Evolutionary conservation across 2,329 filamentous ascomycete species (phyloP).

Genomic region (Colletotrichum kahawae): DNA sequence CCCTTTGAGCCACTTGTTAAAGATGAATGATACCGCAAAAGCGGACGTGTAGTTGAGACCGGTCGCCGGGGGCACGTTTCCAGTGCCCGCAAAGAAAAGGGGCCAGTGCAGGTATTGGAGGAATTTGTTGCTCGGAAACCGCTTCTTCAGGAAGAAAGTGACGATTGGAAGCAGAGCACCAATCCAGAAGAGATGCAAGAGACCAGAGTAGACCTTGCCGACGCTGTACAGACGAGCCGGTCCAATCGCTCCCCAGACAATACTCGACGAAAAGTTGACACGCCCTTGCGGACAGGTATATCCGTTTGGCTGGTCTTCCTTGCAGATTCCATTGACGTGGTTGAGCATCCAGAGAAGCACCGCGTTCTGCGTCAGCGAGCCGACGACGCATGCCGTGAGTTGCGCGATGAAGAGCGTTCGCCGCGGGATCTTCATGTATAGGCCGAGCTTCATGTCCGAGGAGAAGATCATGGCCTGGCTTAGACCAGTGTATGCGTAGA

Average conservation of each 20-base stretch:
- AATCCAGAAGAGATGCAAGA: constrained; percentile 58
- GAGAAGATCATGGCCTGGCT: constrained; percentile 45
- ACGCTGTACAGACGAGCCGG: constrained; percentile 51
- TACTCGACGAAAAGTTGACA: constrained; percentile 51
- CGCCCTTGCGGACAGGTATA: constrained; percentile 54
- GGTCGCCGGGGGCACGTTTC: constrained; percentile 14
- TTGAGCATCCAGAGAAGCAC: constrained; percentile 34
- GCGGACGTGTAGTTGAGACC: constrained; percentile 15
- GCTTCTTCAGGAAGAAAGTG: constrained; percentile 11
- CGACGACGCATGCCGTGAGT: constrained; percentile 59
- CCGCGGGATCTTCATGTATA: constrained; percentile 62
- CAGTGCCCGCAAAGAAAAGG: constrained; percentile 9
- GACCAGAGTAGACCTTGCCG: constrained; percentile 49
- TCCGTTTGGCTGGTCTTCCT: constrained; percentile 42
- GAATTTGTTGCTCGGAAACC: background rate
- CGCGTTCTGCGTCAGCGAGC: constrained; percentile 46
- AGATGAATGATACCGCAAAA: constrained; percentile 3
- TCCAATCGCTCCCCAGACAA: constrained; percentile 58
- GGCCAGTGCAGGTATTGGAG: constrained; percentile 11
- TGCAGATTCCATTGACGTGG: constrained; percentile 46
- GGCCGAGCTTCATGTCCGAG: constrained; percentile 53
- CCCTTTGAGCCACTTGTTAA: constrained; percentile 19
- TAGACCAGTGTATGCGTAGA: constrained; percentile 37
- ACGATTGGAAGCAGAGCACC: constrained; percentile 25
- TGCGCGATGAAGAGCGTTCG: constrained; percentile 65